Conservation (phyloP, 225 moss, liverwort and hornwort genomes). For the Antitrichia curtipendula region DNA sequence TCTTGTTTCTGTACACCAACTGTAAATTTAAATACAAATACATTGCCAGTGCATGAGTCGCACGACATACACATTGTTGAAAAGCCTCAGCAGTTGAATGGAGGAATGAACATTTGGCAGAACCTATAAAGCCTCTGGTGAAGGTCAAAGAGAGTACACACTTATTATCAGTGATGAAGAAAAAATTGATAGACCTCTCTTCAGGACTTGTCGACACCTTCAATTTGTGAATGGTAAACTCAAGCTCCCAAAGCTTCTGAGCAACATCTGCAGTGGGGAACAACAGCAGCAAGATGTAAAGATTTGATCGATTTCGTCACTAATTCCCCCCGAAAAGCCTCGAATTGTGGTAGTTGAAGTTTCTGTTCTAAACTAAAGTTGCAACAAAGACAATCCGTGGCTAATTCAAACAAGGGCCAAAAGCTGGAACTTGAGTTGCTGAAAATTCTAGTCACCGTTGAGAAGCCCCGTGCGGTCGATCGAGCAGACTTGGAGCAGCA, state of each 20-base stretch:
- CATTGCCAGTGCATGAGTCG: not conserved
- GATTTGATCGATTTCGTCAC: not conserved
- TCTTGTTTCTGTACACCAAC: constrained; percentile 14
- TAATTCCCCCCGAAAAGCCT: not conserved
- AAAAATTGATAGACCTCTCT: constrained; percentile 59
- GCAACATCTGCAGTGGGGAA: constrained; percentile 41
- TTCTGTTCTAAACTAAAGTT: not conserved
- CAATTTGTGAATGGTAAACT: constrained; percentile 72
- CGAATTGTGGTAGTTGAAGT: not conserved
- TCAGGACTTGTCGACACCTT: constrained; percentile 76
- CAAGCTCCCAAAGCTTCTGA: constrained; percentile 69
- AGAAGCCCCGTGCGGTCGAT: constrained; percentile 63
- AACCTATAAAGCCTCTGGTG: not conserved
- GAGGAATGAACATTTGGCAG: not conserved
- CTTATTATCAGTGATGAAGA: constrained; percentile 55
- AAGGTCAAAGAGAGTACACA: not conserved
- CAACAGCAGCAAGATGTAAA: not conserved
- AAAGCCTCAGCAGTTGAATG: not conserved
- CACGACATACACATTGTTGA: not conserved
- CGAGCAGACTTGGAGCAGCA: constrained; percentile 50
- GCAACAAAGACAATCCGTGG: not conserved
- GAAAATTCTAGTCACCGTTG: constrained; percentile 2
- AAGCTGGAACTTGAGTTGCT: not conserved
- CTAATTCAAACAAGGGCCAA: not conserved
- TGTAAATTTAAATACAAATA: not conserved